Base-by-base conservation (phyloP, 257 asterid genomes). In the Solanum phureja region DNA sequence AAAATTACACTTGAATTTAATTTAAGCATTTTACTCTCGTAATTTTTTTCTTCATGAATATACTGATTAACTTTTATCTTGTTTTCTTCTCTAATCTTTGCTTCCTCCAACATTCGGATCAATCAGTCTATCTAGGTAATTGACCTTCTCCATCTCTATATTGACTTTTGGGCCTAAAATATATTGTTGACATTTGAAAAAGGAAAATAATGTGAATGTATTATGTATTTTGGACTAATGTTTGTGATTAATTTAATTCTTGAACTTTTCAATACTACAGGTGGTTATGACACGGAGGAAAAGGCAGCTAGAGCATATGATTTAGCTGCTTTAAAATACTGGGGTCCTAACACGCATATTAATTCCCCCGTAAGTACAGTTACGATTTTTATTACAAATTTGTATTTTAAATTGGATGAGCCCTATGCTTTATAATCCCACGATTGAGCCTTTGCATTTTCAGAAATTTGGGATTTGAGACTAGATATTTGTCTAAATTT, bases 251-350 rank as follows among this genome's bases (percentile, higher is more conserved):
- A 87, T 72, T 34, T 86, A 49, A 49, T 82, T 82, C 4, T 49
- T 82, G 0, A 6, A 44, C 40, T 27, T 29, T 16, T 52, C 60
- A 79, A 81, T 49, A 19, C 16, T 27, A 13, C 31, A 96, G 99
- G 99, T 56, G 99, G 99, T 35, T 96, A 96, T 92, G 99, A 96
- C 75, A 93, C 93, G 85, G 99, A 96, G 89, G 99, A 96, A 62
- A 96, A 93, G 87, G 99, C 99, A 86, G 99, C 99, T 13, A 88
- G 94, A 72, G 98, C 99, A 84, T 96, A 96, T 90, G 98, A 95
- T 93, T 91, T 96, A 87, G 98, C 98, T 86, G 98, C 98, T 60
- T 89, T 96, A 89, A 96, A 96, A 76, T 96, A 96, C 81, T 96
- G 99, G 99, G 99, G 99, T 87, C 93, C 98, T 18, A 89, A 95